A percentile compares a stretch with the other conserved stretches of the same genome.
Evolutionary conservation across 208 protist genomes (phyloP).

Genomic region (Trypanosomatidae sp.): DNA sequence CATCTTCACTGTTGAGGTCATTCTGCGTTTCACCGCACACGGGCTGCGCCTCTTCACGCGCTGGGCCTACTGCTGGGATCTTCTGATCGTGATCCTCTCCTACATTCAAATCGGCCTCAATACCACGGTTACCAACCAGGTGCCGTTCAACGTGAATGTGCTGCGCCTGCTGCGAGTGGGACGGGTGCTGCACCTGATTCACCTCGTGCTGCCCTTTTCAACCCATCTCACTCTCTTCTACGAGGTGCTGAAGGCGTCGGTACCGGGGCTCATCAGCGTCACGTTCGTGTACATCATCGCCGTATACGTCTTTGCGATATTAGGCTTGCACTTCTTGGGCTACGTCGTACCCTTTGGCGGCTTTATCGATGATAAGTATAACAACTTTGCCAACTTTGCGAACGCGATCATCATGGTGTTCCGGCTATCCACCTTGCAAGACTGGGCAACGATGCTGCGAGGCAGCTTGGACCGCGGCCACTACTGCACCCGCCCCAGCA

Average conservation of each 20-base stretch:
- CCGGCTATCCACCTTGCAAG: slow-evolving; percentile 84
- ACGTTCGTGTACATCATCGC: slow-evolving; percentile 77
- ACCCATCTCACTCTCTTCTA: slow-evolving; percentile 63
- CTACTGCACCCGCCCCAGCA: slow-evolving; percentile 40
- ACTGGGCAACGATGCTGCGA: slow-evolving; percentile 87
- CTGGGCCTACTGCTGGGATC: slow-evolving; percentile 84
- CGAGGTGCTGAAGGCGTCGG: slow-evolving; percentile 63
- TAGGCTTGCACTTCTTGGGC: slow-evolving; percentile 88
- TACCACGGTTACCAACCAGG: slow-evolving; percentile 42
- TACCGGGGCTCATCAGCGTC: slow-evolving; percentile 76
- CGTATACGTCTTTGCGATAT: slow-evolving; percentile 89
- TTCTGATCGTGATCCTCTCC: slow-evolving; percentile 72
- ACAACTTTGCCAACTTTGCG: slow-evolving; percentile 87
- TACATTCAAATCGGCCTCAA: slow-evolving; percentile 83
- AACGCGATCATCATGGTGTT: slow-evolving; percentile 90
- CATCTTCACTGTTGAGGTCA: slow-evolving; percentile 87
- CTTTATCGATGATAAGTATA: slow-evolving; percentile 79
- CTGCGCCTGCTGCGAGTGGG: slow-evolving; percentile 83
- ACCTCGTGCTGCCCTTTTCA: slow-evolving; percentile 48
- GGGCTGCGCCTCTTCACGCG: slow-evolving; percentile 79
- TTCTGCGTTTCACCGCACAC: slow-evolving; percentile 74
- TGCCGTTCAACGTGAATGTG: slow-evolving; percentile 89
- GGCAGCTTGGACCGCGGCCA: slow-evolving; percentile 58
- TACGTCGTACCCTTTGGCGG: slow-evolving; percentile 71
- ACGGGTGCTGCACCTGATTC: slow-evolving; percentile 66